Percentiles rank a stretch among this genome's conserved stretches.
Conservation (phyloP, 2,329 filamentous ascomycete species). For the Penicillium fuscoglaucum region DNA sequence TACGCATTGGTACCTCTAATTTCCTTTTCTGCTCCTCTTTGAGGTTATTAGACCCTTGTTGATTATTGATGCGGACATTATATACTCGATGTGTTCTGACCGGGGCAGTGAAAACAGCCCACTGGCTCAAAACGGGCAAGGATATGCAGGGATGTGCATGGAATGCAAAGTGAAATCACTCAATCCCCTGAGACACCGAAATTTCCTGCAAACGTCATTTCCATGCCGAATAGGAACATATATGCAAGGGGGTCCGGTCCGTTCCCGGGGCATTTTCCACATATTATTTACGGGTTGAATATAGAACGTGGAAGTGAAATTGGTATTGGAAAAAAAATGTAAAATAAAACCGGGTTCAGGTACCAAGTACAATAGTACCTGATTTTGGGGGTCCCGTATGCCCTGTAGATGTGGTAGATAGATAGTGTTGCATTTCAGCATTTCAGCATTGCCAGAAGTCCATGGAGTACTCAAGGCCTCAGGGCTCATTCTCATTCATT, state of each 20-base stretch:
- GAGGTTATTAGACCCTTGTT: neutral
- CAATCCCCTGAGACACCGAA: neutral
- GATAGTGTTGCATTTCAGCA: slow-evolving; percentile 1
- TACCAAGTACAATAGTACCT: neutral
- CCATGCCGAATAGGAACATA: neutral
- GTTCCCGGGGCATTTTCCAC: neutral
- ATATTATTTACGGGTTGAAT: neutral
- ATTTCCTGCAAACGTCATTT: neutral
- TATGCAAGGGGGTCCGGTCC: neutral
- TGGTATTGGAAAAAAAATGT: slow-evolving; percentile 12
- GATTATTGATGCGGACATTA: neutral
- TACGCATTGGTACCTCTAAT: neutral
- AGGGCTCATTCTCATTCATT: neutral
- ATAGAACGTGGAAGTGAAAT: slow-evolving; percentile 7
- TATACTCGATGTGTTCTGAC: neutral
- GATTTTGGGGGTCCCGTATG: slow-evolving; percentile 1
- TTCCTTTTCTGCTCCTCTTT: neutral
- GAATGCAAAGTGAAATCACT: neutral
- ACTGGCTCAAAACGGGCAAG: neutral
- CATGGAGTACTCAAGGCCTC: neutral
- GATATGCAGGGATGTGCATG: neutral
- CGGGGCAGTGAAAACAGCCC: neutral
- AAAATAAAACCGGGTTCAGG: slow-evolving; percentile 3
- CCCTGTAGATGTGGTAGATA: slow-evolving; percentile 2
- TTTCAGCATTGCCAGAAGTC: neutral